Conservation (phyloP, 2,329 filamentous ascomycete species). For the Diplocarpon rosae region DNA sequence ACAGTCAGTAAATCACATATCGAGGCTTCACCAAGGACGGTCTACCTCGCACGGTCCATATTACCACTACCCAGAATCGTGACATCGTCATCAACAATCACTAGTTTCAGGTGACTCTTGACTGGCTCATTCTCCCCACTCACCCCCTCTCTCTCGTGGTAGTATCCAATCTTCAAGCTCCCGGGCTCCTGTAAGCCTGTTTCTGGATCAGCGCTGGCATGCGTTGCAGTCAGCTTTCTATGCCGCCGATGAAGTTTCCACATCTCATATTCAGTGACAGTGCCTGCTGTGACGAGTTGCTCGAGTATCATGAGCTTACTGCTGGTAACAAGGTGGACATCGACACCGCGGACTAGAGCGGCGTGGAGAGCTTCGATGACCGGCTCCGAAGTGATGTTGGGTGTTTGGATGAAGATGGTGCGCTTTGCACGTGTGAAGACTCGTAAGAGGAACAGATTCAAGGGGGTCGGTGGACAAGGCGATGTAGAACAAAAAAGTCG, state of each 20-base stretch:
- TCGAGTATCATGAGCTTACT: slow-evolving; percentile 65
- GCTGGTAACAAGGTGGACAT: slow-evolving; percentile 58
- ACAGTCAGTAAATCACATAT: not conserved
- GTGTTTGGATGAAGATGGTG: slow-evolving; percentile 62
- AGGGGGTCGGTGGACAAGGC: slow-evolving; percentile 31
- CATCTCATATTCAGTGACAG: slow-evolving; percentile 57
- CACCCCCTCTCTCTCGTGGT: slow-evolving; percentile 20
- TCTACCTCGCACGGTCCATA: slow-evolving; percentile 60
- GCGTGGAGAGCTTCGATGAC: slow-evolving; percentile 50
- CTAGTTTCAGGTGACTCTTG: slow-evolving; percentile 69
- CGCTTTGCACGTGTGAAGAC: slow-evolving; percentile 54
- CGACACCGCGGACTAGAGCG: slow-evolving; percentile 53
- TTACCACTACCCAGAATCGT: slow-evolving; percentile 70
- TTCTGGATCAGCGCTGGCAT: slow-evolving; percentile 15
- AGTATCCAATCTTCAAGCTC: slow-evolving; percentile 21
- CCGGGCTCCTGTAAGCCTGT: slow-evolving; percentile 20
- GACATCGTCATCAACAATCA: slow-evolving; percentile 57
- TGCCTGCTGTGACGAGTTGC: slow-evolving; percentile 70
- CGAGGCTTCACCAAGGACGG: not conserved
- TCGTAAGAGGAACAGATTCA: slow-evolving; percentile 52
- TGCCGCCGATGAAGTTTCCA: slow-evolving; percentile 47
- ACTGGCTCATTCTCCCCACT: slow-evolving; percentile 43
- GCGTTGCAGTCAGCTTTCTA: slow-evolving; percentile 22
- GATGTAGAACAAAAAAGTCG: slow-evolving; percentile 4
- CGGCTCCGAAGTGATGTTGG: slow-evolving; percentile 61